phyloP scores from a whole-genome alignment of 2,329 filamentous ascomycete genomes.

The Aciculosporium take region DNA sequence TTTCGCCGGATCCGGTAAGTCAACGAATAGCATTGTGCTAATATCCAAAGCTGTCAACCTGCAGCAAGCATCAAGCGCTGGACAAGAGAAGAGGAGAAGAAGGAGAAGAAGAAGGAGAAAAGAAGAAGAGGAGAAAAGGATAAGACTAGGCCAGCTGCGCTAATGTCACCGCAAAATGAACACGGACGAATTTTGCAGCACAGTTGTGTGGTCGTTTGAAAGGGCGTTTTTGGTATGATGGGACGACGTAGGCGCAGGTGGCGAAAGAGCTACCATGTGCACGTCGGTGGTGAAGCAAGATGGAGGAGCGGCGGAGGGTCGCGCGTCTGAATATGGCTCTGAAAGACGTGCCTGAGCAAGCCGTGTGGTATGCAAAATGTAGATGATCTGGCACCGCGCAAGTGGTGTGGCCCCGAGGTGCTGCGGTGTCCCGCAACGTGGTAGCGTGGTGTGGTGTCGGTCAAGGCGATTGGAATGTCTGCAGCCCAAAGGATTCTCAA shows the following conservation, averaged over 20 bases:
- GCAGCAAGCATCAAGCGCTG: conserved; percentile 1
- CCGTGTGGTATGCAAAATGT: background rate
- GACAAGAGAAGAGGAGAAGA: background rate
- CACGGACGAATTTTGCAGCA: background rate
- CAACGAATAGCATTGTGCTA: conserved; percentile 6
- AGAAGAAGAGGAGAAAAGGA: background rate
- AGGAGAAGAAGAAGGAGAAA: background rate
- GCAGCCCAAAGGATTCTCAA: background rate
- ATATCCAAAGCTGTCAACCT: background rate
- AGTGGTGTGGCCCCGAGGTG: conserved; percentile 1
- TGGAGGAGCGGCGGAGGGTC: background rate
- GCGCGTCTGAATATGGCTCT: background rate
- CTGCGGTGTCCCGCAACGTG: conserved; percentile 1
- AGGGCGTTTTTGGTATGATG: background rate
- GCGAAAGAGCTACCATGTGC: background rate
- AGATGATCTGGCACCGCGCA: background rate
- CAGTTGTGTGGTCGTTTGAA: background rate
- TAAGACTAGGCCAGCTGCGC: background rate
- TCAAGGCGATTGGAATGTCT: conserved; percentile 1
- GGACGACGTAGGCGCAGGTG: background rate
- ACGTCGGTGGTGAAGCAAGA: background rate
- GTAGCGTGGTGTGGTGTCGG: background rate
- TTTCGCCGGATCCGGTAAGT: conserved; percentile 1
- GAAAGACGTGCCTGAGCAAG: background rate
- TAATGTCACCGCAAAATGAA: background rate